Evolutionary conservation across 495 filamentous ascomycete species (phyloP).

Genomic region (Trypethelium eluteriae): DNA sequence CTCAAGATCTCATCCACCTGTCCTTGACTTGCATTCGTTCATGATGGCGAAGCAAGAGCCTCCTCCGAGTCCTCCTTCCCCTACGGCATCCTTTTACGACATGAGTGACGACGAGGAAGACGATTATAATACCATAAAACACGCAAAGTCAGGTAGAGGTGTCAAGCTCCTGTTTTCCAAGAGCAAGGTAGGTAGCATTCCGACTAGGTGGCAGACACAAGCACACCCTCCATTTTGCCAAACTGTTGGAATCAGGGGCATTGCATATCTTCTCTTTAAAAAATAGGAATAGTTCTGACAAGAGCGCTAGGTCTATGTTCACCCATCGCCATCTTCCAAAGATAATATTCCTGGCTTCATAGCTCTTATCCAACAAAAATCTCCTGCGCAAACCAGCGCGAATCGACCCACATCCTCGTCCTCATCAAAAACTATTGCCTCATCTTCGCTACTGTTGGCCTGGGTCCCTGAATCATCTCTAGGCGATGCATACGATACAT

Average conservation of each 20-base stretch:
- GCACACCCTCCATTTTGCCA: not conserved
- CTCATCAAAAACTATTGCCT: slow-evolving; percentile 44
- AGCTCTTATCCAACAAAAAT: slow-evolving; percentile 87
- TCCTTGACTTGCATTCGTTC: not conserved
- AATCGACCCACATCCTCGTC: slow-evolving; percentile 39
- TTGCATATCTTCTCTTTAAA: not conserved
- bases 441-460: slow-evolving; percentile 68
- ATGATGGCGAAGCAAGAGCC: not conserved
- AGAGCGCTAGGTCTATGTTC: slow-evolving; percentile 79
- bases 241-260: too few species aligned
- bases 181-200: slow-evolving; percentile 60
- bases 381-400: slow-evolving; percentile 29
- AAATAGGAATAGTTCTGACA: not conserved
- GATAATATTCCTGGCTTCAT: slow-evolving; percentile 97
- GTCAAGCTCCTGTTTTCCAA: slow-evolving; percentile 96
- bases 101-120: slow-evolving; percentile 93
- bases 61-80: slow-evolving; percentile 51
- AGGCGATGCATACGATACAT: slow-evolving; percentile 76
- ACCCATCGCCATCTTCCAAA: slow-evolving; percentile 84
- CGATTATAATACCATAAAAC: slow-evolving; percentile 92
- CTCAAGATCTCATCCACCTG: not conserved
- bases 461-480: slow-evolving; percentile 91
- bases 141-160: slow-evolving; percentile 66
- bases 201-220: slow-evolving; percentile 20
- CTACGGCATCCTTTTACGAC: slow-evolving; percentile 88